Base-by-base conservation (phyloP, 2,329 filamentous ascomycete genomes). In the Drechslerella coelobrocha region DNA sequence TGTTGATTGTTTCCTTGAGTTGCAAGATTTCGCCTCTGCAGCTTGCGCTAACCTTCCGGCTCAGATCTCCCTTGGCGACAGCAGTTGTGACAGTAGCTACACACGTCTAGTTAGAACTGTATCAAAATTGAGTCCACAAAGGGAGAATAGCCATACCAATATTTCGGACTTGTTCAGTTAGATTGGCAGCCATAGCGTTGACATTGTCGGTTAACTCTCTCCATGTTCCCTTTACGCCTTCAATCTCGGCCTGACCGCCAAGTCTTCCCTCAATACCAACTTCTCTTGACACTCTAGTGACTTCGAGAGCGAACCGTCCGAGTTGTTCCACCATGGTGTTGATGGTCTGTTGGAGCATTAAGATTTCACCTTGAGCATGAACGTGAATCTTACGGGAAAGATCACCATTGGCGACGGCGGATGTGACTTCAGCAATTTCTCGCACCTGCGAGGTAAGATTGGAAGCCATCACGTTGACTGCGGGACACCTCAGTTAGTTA, bases 1-100 rank as follows among this genome's bases (percentile, higher is more conserved):
- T 94, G 81, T 99, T 99, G 83, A 97, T 99, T 50, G 94, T 97
- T 69, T 92, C 92, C 81, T 99, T 99, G 77, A 99, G 89, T 81
- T 90, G 91, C 78, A 88, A 89, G 77, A 92, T 97, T 83, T 93
- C 94, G 79, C 89, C 95, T 81, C 88, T 89, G 80, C 90, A 93
- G 77, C 91, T 91, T 72, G 92, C 92, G 79, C 96, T 91, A 39
- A 99, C 93, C 79, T 97, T 97, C 79, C 96, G 93, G 54, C 92
- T 97, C 76, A 99, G 84, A 79, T 99, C 94, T 80, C 93, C 93
- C 79, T 87, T 86, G 73, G 86, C 86, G 65, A 89, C 86, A 34
- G 86, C 86, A 53, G 86, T 88, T 73, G 88, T 87, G 73, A 89
- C 88, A 61, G 83, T 87, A 61, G 75, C 68, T 72, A 34, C 41